Base-by-base conservation (phyloP, 768 basidiomycete species). In the Hortiboletus campestris region DNA sequence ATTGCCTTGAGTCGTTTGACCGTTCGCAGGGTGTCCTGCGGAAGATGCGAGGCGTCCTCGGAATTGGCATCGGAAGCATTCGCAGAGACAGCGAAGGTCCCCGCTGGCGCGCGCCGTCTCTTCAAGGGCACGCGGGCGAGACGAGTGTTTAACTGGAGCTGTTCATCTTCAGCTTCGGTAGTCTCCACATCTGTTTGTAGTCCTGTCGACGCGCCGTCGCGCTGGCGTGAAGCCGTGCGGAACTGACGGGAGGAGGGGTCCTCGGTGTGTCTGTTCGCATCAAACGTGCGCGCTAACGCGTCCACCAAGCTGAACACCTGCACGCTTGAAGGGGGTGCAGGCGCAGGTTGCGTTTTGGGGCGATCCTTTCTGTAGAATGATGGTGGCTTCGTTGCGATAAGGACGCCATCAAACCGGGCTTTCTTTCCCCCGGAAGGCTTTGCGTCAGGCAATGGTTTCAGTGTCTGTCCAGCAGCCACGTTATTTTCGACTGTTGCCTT, bases 271-370 rank as follows among this genome's bases (percentile, higher is more conserved):
- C 22, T 63, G 46, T 71, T 71, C 3, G 69, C 69, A n/a, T 61
- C 20, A 28, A 71, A 69, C 25, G 69, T 67, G 16, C 40, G 63
- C 36, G 61, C 40, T 16, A 69, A 47, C 32, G 67, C 69, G 31
- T 64, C 61, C 29, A 68, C 63, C 20, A 71, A 44, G 49, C 51
- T 64, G 17, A 61, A 40, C 17, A 12, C 10, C 11, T 2, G 34
- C 9, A 43, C 6, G 19, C 4, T 50, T 12, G 67, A 41, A 35
- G 35, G 14, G 13, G 47, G 13, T 17, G 38, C 16, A 19, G 20
- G 32, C 25, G 4, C 17, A 36, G 42, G 19, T 29, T 19, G 47
- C 19, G 36, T 12, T 11, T 6, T 44, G 7, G 36, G 8, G n/a
- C n/a, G 25, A 39, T 28, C 1, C 34, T 43, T 56, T 38, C 22